A percentile compares a stretch with the other conserved stretches of the same genome.
These are phyloP conservation scores for Secale cereale DNA, from an alignment of 176 grass and related monocot genomes.

Conservation along the genomic window DNA sequence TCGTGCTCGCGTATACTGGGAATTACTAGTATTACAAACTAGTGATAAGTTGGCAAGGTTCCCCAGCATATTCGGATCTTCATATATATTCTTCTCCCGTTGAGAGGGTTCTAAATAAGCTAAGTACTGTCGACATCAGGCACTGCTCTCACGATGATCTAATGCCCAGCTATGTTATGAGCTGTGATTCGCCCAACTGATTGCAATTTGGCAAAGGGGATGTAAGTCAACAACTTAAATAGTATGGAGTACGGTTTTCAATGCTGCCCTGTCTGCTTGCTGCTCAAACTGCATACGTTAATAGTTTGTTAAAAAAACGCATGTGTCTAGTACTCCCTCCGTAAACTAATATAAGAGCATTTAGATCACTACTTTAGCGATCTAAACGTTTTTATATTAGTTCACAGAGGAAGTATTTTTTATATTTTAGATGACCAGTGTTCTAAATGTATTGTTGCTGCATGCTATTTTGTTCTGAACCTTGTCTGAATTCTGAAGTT, in stretches of 20 bases:
- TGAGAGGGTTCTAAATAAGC: neutral
- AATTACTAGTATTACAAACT: neutral
- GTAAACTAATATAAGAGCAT: too few species aligned
- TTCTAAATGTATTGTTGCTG: neutral
- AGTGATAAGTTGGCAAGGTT: neutral
- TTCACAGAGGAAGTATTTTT: too few species aligned
- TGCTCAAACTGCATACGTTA: neutral
- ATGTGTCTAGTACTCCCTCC: too few species aligned
- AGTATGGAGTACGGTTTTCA: neutral
- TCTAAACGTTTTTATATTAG: too few species aligned
- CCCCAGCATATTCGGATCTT: neutral
- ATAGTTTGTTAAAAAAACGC: neutral
- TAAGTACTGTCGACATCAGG: neutral
- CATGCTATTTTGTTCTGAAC: neutral
- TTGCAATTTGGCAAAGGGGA: neutral
- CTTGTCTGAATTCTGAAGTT: too few species aligned
- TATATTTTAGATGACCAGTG: neutral
- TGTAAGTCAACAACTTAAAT: neutral
- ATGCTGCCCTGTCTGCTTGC: neutral
- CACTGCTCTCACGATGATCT: too few species aligned
- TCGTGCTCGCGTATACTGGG: neutral
- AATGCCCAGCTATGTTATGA: neutral
- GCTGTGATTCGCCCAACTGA: neutral
- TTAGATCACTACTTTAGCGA: too few species aligned
- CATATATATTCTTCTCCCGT: neutral